Conservation (phyloP, 352 stramenopile species). For the Globisporangium recalcitrans region DNA sequence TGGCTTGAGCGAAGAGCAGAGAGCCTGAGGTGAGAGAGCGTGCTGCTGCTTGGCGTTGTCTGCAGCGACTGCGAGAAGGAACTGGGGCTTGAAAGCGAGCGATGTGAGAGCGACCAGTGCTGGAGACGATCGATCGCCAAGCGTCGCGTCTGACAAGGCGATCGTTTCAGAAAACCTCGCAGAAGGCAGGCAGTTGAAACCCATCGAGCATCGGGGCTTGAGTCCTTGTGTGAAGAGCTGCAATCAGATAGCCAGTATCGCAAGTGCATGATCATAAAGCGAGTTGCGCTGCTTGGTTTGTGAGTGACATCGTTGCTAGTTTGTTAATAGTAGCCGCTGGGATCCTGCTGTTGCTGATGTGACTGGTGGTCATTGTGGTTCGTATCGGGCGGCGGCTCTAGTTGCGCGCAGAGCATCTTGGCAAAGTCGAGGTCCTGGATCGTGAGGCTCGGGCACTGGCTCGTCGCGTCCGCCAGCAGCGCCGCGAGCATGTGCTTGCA, state of each 20-base stretch:
- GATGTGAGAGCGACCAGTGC: too few relatives aligned
- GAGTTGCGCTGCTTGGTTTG: neutral
- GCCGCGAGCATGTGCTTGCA: constrained; percentile 72
- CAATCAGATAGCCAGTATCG: neutral
- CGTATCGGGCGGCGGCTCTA: neutral
- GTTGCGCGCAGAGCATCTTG: constrained; percentile 53
- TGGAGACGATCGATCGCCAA: constrained; percentile 1
- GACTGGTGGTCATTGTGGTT: neutral
- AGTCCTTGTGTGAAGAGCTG: neutral
- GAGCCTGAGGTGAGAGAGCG: neutral
- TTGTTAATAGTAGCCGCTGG: neutral
- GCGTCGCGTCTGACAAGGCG: constrained; percentile 2
- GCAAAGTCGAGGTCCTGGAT: constrained; percentile 55
- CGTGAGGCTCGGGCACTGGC: constrained; percentile 36
- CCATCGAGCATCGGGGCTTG: neutral
- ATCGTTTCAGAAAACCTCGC: constrained; percentile 7
- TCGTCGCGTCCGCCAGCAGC: constrained; percentile 50
- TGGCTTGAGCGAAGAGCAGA: neutral
- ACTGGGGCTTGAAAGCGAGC: neutral
- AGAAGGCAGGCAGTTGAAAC: neutral
- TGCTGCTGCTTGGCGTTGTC: neutral
- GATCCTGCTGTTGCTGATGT: neutral
- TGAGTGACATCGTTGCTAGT: neutral
- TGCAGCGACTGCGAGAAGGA: neutral
- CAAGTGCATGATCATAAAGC: neutral